Evolutionary conservation across 2,329 filamentous ascomycete genomes (phyloP).

Genomic region (Ceratocystis smalleyi): DNA sequence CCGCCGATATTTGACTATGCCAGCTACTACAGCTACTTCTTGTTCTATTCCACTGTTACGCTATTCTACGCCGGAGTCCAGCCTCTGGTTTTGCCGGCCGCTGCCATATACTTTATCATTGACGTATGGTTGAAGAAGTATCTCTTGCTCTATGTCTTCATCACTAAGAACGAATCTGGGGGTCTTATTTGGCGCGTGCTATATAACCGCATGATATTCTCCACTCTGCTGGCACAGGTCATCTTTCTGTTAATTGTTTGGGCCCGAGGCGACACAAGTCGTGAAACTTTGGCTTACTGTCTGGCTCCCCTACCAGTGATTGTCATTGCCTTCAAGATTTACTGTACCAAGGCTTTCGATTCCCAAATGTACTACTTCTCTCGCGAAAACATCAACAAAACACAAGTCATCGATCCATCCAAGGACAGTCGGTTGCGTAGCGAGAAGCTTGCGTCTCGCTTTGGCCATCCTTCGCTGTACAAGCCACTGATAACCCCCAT

Average conservation of each 20-base stretch:
- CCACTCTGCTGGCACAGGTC: conserved; percentile 59
- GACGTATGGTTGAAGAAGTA: conserved; percentile 94
- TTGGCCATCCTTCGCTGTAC: conserved; percentile 83
- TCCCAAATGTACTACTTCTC: conserved; percentile 67
- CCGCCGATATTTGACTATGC: conserved; percentile 90
- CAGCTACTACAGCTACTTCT: conserved; percentile 94
- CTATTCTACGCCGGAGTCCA: conserved; percentile 74
- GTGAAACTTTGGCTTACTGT: conserved; percentile 41
- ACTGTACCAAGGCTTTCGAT: conserved; percentile 64
- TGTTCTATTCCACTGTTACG: conserved; percentile 84
- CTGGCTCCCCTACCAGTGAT: conserved; percentile 63
- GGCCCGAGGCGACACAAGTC: conserved; percentile 48
- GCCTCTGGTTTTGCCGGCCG: conserved; percentile 71
- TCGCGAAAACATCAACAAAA: conserved; percentile 33
- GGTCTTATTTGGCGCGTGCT: conserved; percentile 83
- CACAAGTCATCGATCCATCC: conserved; percentile 6
- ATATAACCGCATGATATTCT: conserved; percentile 86
- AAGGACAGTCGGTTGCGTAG: conserved; percentile 35
- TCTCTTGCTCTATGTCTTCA: conserved; percentile 79
- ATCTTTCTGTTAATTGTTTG: conserved; percentile 64
- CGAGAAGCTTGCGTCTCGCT: conserved; percentile 60
- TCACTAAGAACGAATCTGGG: conserved; percentile 92
- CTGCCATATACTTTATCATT: conserved; percentile 74
- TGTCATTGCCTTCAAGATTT: conserved; percentile 71
- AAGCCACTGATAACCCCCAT: conserved; percentile 83